Base-by-base conservation (phyloP, 2,329 filamentous ascomycete species). In the Ophiognomonia clavigignenti-juglandacearum region DNA sequence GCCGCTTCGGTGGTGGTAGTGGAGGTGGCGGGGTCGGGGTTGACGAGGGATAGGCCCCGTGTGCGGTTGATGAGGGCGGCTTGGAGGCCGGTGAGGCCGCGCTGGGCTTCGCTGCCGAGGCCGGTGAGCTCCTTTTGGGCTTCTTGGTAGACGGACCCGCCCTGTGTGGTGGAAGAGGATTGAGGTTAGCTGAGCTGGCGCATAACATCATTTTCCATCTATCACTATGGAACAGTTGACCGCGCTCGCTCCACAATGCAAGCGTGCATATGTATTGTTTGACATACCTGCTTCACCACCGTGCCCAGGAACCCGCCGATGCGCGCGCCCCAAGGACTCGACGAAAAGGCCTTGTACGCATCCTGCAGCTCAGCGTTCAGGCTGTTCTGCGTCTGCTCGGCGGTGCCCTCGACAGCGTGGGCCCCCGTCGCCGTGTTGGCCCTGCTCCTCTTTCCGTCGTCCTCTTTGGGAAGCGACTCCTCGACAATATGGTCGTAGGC, bases 401-500 rank as follows among this genome's bases (percentile, higher is more conserved):
- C 62, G 39, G 66, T 35, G 50, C 53, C 50, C 49, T 57, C 51
- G 55, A 26, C 6, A 6, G 6, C 24, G 24, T 26, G n/a, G n/a
- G n/a, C n/a, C n/a, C n/a, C n/a, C n/a, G n/a, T n/a, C n/a, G n/a
- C 24, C 10, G 24, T 10, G 10, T 26, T 26, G 24, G 54, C 52
- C 72, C 69, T 26, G 24, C 53, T 52, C 72, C 69, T 47, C 50
- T 43, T 52, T 54, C 74, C 70, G 52, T 79, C 72, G 50, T 73
- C 61, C 48, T 83, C 74, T 58, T 81, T 77, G 32, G 79, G 74
- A 53, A 88, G 77, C 43, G 82, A 78, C 64, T 93, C 85, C 71
- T 96, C 89, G 64, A 89, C 84, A 60, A 97, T 95, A 67, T 96
- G 90, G 63, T 98, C 93, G 77, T 97, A 98, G 37, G 91, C 91